Conservation (phyloP, 176 grass and related monocot genomes). For the Saccharum officinarum region DNA sequence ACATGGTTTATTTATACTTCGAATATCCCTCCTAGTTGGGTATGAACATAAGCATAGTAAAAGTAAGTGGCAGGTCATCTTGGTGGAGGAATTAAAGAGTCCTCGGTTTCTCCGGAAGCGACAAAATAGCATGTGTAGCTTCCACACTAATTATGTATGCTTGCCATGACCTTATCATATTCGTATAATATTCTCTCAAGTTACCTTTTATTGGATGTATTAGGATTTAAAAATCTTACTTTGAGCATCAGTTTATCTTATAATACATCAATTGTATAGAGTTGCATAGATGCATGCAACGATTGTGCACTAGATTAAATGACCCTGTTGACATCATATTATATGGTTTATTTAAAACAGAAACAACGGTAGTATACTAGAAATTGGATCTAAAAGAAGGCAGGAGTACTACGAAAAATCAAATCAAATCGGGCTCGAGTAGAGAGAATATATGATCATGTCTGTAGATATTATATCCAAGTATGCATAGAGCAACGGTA, state of each 20-base stretch:
- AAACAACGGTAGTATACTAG: neutral
- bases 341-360: neutral
- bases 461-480: neutral
- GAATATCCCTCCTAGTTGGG: too few species aligned
- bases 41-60: too few species aligned
- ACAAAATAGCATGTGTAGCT: too few species aligned
- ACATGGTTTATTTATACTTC: too few species aligned
- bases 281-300: neutral
- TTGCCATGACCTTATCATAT: too few species aligned
- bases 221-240: neutral
- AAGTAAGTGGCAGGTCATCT: too few species aligned
- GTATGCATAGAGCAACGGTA: neutral
- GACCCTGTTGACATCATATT: too few species aligned
- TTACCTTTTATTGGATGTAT: neutral
- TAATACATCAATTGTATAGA: neutral
- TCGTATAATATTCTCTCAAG: neutral
- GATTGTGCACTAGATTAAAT: too few species aligned
- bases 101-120: too few species aligned
- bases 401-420: neutral
- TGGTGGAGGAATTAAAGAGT: too few species aligned
- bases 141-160: too few species aligned
- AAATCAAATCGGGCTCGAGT: neutral
- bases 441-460: neutral
- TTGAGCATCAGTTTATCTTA: too few species aligned
- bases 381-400: neutral